phyloP scores from a whole-genome alignment of 2,329 filamentous ascomycete species.

The Penicillium palitans region DNA sequence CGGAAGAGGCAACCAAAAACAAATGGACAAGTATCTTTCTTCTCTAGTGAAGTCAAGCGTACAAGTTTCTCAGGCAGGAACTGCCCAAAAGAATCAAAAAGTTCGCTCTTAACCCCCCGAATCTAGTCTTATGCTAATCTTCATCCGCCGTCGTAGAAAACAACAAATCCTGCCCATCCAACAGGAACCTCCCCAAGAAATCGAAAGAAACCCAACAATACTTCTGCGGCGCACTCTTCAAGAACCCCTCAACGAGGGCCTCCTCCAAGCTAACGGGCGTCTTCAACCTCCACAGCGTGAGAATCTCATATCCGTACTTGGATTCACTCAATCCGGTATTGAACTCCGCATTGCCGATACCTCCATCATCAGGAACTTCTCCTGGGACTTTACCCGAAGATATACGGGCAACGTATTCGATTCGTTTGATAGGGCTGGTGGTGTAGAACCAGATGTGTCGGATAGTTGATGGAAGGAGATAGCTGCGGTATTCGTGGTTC shows the following conservation, averaged over 20 bases:
- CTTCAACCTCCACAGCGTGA: constrained; percentile 63
- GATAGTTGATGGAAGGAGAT: constrained; percentile 53
- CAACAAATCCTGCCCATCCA: constrained; percentile 8
- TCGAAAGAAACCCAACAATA: constrained; percentile 32
- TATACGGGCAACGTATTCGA: constrained; percentile 62
- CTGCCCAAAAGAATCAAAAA: neutral
- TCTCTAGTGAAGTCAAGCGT: neutral
- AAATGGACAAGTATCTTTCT: neutral
- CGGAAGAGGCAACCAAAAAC: no score
- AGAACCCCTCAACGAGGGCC: constrained; percentile 58
- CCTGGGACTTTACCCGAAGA: constrained; percentile 50
- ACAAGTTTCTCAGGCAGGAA: neutral
- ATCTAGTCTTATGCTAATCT: neutral
- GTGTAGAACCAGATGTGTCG: constrained; percentile 65
- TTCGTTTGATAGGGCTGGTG: constrained; percentile 47
- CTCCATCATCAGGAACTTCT: constrained; percentile 48
- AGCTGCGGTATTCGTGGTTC: constrained; percentile 58
- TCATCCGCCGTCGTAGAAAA: neutral
- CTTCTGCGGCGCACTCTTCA: constrained; percentile 52
- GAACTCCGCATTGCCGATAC: constrained; percentile 56
- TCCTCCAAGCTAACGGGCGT: constrained; percentile 55
- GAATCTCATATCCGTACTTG: constrained; percentile 55
- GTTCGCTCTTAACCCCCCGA: neutral
- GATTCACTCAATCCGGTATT: constrained; percentile 44
- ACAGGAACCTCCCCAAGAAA: constrained; percentile 7